Conservation (phyloP, 1,284 basidiomycete genomes). For the Austropuccinia psidii region DNA sequence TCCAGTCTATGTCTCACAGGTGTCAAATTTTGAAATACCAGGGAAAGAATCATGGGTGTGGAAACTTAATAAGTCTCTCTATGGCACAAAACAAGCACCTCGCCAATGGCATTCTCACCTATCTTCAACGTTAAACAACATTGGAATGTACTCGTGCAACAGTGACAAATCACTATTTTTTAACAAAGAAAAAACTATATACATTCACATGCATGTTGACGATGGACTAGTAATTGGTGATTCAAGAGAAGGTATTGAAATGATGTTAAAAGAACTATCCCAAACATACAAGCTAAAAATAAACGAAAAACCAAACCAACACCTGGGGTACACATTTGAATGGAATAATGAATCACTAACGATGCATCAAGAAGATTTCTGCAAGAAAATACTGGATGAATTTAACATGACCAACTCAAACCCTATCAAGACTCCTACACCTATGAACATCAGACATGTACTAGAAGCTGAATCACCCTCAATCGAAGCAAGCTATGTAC, state of each 20-base stretch:
- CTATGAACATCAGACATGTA: not conserved
- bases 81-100: not conserved
- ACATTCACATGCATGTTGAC: not conserved
- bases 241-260: not conserved
- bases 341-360: not conserved
- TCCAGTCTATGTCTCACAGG: too few relatives aligned
- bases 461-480: not conserved
- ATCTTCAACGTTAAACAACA: not conserved
- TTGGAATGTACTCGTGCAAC: too few relatives aligned
- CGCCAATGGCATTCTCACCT: not conserved
- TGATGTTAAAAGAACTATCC: not conserved
- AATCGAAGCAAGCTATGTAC: not conserved
- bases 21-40: too few relatives aligned
- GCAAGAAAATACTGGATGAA: not conserved
- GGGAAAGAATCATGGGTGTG: too few relatives aligned
- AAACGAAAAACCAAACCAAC: not conserved
- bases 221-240: not conserved
- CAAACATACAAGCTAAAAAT: not conserved
- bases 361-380: not conserved
- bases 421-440: not conserved
- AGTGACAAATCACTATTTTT: not conserved
- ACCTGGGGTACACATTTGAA: not conserved
- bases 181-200: not conserved
- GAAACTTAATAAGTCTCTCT: not conserved
- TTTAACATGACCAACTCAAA: slow-evolving; percentile 1